Conservation (phyloP, 257 asterid genomes). For the Vinca minor region DNA sequence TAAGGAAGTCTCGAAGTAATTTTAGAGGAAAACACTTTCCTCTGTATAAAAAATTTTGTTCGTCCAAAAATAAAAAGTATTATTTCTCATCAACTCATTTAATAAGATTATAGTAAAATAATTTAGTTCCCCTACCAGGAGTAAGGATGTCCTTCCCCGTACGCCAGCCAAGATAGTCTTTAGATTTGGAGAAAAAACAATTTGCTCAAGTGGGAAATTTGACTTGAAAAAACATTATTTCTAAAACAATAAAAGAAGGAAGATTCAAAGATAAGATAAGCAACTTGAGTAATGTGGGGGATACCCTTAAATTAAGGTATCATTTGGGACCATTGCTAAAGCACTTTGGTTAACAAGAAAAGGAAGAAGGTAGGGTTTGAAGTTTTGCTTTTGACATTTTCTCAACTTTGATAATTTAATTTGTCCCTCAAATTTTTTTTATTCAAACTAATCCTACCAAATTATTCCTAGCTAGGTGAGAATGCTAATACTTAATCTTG, state of each 20-base stretch:
- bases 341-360: constrained; percentile 16
- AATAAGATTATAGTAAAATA: no score
- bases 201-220: not conserved
- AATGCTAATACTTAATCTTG: not conserved
- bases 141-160: no score
- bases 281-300: constrained; percentile 16
- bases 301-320: constrained; percentile 26
- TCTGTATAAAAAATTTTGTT: no score
- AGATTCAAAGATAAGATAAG: constrained; percentile 1
- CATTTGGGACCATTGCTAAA: constrained; percentile 23
- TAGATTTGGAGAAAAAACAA: not conserved
- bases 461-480: not conserved
- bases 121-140: no score
- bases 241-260: not conserved
- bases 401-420: not conserved
- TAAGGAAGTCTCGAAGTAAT: no score
- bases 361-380: constrained; percentile 14
- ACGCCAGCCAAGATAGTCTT: not conserved
- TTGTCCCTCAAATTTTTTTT: not conserved
- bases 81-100: no score
- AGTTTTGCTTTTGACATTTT: constrained; percentile 12
- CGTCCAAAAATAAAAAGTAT: no score
- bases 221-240: not conserved
- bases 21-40: no score
- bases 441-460: not conserved